Evolutionary conservation across 2,329 filamentous ascomycete genomes (phyloP).

Genomic region (Chaetoscypha palmicola): DNA sequence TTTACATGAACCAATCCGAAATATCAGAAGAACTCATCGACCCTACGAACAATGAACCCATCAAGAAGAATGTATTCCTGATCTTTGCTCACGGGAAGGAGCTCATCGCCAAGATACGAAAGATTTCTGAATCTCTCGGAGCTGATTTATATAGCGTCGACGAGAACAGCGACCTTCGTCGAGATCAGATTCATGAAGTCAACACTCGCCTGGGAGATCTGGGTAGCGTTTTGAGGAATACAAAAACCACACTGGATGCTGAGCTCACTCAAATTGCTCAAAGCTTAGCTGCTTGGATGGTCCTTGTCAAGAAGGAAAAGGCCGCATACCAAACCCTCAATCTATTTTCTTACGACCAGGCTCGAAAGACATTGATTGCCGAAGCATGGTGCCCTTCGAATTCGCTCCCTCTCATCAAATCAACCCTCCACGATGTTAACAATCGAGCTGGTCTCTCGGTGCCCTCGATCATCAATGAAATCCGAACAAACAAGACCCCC

Average conservation of each 20-base stretch:
- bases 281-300: conserved; percentile 92
- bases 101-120: conserved; percentile 96
- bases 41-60: conserved; percentile 82
- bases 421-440: conserved; percentile 92
- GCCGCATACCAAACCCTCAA: conserved; percentile 94
- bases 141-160: conserved; percentile 96
- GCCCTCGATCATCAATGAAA: conserved; percentile 96
- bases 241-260: conserved; percentile 85
- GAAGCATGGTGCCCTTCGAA: conserved; percentile 97
- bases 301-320: conserved; percentile 97
- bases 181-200: conserved; percentile 95
- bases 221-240: conserved; percentile 87
- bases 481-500: conserved; percentile 92
- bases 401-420: conserved; percentile 80
- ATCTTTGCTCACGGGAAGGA: conserved; percentile 99
- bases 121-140: conserved; percentile 95
- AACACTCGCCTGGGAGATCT: conserved; percentile 89
- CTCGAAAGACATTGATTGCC: conserved; percentile 90
- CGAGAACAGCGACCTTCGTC: conserved; percentile 89
- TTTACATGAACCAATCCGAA: conserved; percentile 99
- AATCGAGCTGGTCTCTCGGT: conserved; percentile 94
- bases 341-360: conserved; percentile 92
- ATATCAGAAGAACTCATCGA: conserved; percentile 91
- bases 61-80: conserved; percentile 97
- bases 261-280: conserved; percentile 92